Evolutionary conservation across 2,329 filamentous ascomycete species (phyloP), one percentile per base, ranked within the genome.

Genomic region (Aspergillus novofumigatus): DNA sequence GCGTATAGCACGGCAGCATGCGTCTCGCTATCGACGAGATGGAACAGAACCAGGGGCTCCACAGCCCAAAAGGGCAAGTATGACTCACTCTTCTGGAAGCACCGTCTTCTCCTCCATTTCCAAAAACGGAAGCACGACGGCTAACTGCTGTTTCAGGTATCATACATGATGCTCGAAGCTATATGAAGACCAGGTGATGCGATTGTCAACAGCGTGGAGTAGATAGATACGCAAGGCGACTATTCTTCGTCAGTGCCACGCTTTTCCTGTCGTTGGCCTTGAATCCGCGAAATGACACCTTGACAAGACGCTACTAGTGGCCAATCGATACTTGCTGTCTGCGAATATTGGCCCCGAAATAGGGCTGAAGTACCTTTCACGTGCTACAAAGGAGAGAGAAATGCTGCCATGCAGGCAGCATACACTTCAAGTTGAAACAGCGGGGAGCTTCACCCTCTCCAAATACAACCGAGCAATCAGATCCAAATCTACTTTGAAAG

Each of bases 11-110:
- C 41, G 26, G 28, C 48, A 52, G 23, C 49, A 48, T 32, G 49
- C 14, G 21, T 38, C 29, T 28, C 10, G 20, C 21, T 14, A 49
- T 3, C 54, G 26, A 56, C 44, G 47, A 53, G 54, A 56, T 35
- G 50, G 49, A 53, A 53, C 25, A 35, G 5, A 35, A 14, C 11
- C 14, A 26, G n/a, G 20, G 54, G 49, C 54, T 50, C 54, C 51
- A 50, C 44, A 35, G 26, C 49, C 41, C 38, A 25, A 9, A 49
- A 32, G 20, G 38, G 54, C 44, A 41, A 35, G 54, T 52, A 49
- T 56, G 54, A 56, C 54, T 56, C 54, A 56, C 54, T 53, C 44
- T 52, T 55, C 49, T 55, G 49, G 54, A 52, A 52, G 53, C 48
- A 44, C 44, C 14, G 32, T 47, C 50, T 45, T 26, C 21, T 38